Conservation (phyloP, 805 yeast genomes). For the Myxozyma neotropica region DNA sequence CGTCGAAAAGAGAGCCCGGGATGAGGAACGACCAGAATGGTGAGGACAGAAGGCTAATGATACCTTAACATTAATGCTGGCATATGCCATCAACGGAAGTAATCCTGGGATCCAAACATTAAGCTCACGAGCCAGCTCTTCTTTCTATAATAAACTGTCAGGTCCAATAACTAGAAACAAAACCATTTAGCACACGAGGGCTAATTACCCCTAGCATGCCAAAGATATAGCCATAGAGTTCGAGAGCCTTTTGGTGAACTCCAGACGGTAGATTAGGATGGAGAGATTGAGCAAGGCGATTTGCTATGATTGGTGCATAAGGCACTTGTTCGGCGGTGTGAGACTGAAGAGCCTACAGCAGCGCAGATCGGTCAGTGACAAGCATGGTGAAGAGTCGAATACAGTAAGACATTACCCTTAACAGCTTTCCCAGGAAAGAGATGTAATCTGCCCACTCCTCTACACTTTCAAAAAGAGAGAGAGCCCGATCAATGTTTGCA, state of each 20-base stretch:
- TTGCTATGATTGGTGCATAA: conserved; percentile 63
- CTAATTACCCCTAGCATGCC: conserved; percentile 43
- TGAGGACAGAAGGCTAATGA: too few relatives aligned
- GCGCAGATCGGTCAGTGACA: not conserved
- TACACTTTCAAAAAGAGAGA: conserved; percentile 74
- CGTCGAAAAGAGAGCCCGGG: not conserved
- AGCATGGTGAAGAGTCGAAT: not conserved
- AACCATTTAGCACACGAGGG: not conserved
- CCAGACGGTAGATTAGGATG: conserved; percentile 88
- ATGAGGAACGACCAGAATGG: too few relatives aligned
- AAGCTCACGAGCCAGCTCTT: conserved; percentile 55
- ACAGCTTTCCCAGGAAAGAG: conserved; percentile 77
- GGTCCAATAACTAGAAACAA: not conserved
- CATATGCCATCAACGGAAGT: conserved; percentile 84
- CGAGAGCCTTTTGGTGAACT: conserved; percentile 86
- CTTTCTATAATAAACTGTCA: conserved; percentile 17
- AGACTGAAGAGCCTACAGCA: conserved; percentile 36
- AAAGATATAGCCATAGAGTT: conserved; percentile 73
- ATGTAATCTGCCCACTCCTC: conserved; percentile 99
- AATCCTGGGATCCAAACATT: conserved; percentile 88
- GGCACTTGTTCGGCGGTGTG: conserved; percentile 56
- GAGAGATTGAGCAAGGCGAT: conserved; percentile 74
- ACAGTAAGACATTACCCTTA: conserved; percentile 52
- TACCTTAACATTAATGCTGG: conserved; percentile 77
- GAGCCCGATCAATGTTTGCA: conserved; percentile 69